A percentile compares a stretch with the other conserved stretches of the same genome.
phyloP scores from a whole-genome alignment of 495 filamentous ascomycete genomes.

The Annulohypoxylon moriforme region DNA sequence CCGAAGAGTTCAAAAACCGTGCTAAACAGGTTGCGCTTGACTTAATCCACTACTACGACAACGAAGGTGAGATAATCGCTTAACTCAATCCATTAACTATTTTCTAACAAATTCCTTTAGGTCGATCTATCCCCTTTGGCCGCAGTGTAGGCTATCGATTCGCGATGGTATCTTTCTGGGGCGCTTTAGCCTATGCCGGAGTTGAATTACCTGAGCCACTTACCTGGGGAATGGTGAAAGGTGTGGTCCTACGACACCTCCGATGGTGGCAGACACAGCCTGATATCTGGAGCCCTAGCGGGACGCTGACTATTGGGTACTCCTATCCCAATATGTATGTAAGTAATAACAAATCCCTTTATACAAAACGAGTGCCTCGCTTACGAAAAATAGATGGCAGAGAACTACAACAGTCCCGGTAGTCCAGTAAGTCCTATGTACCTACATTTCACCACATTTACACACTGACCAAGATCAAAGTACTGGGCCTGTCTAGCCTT shows the following conservation, averaged over 20 bases:
- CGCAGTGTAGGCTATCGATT: conserved; percentile 82
- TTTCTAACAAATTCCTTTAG: conserved; percentile 32
- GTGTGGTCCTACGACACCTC: conserved; percentile 76
- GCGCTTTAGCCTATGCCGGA: conserved; percentile 77
- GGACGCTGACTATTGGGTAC: conserved; percentile 80
- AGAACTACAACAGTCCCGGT: conserved; percentile 84
- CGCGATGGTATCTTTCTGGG: conserved; percentile 86
- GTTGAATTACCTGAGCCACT: conserved; percentile 76
- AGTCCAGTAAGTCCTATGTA: conserved; percentile 52
- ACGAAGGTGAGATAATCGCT: conserved; percentile 58
- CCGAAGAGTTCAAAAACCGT: conserved; percentile 75
- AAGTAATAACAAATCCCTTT: conserved; percentile 45
- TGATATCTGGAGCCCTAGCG: conserved; percentile 77
- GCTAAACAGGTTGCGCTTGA: conserved; percentile 74
- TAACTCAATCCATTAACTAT: background rate
- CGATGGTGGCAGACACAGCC: conserved; percentile 81
- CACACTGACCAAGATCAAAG: conserved; percentile 47
- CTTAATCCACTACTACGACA: conserved; percentile 79
- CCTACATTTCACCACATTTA: no score
- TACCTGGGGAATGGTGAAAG: conserved; percentile 82
- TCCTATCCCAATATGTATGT: conserved; percentile 83
- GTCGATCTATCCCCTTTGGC: conserved; percentile 78
- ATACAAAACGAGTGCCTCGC: background rate
- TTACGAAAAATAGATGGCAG: conserved; percentile 60
- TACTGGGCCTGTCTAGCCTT: conserved; percentile 86